A percentile compares a stretch with the other conserved stretches of the same genome.
Evolutionary conservation across 108 stramenopile species (phyloP).

Genomic region (Nitzschia putrida): DNA sequence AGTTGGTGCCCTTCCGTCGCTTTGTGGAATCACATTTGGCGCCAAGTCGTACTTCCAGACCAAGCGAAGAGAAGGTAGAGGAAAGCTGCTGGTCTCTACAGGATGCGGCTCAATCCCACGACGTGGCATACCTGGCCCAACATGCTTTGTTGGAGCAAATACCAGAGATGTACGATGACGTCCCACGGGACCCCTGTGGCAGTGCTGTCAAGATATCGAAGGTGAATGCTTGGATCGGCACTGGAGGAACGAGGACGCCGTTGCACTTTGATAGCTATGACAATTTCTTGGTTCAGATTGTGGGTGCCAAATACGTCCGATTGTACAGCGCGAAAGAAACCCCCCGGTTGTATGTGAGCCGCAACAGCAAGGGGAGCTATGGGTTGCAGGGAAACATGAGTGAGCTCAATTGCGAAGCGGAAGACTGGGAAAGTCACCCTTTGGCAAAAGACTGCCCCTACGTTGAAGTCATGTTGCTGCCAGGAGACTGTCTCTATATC

Average conservation of each 20-base stretch:
- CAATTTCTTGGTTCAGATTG: constrained; percentile 76
- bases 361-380: constrained; percentile 19
- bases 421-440: constrained; percentile 49
- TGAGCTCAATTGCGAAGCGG: constrained; percentile 55
- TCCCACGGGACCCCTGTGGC: constrained; percentile 33
- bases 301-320: constrained; percentile 84
- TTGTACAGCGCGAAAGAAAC: constrained; percentile 47
- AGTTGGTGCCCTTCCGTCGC: constrained; percentile 39
- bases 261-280: constrained; percentile 78
- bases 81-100: constrained; percentile 38
- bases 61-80: neutral
- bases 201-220: constrained; percentile 40
- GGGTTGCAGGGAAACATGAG: constrained; percentile 72
- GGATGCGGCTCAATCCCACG: constrained; percentile 15
- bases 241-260: constrained; percentile 68
- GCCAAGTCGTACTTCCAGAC: constrained; percentile 8
- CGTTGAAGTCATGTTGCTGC: constrained; percentile 47
- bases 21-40: constrained; percentile 42
- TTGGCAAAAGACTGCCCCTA: constrained; percentile 39
- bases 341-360: constrained; percentile 51
- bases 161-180: constrained; percentile 33
- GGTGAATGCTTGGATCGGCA: constrained; percentile 66
- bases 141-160: constrained; percentile 66
- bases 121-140: constrained; percentile 57
- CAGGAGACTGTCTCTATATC: constrained; percentile 73